Evolutionary conservation across 352 stramenopile genomes (phyloP), one percentile per base, ranked within the genome.

Genomic region (Pythium brassicae): DNA sequence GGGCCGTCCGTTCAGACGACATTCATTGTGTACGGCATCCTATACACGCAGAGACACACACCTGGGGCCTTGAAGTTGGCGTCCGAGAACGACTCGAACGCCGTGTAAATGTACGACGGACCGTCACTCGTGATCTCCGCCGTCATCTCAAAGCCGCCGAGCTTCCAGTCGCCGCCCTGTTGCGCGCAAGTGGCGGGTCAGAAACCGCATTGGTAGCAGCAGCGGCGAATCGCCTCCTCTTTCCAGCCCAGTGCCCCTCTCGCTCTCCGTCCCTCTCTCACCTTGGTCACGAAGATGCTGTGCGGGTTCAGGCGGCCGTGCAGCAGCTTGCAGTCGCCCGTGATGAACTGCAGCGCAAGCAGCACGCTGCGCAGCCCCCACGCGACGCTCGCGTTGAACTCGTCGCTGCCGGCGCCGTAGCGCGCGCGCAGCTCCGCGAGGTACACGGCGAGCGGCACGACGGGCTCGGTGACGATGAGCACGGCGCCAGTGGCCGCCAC

Each of bases 331-430:
- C 93, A 97, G 67, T 97, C 92, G 20, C 83, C 76, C 52, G 96
- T 97, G 37, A 99, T 75, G 65, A 99, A 99, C 49, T 91, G 79
- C 19, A 99, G 73, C 25, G 87, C 94, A 42, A 93, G 72, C 20
- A 99, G 69, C n/a, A 98, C 65, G 59, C 83, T 96, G 54, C 96
- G 83, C 39, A 98, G 63, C 0, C 95, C 95, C 95, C 95, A 99
- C 5, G 89, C 81, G 2, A 99, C 69, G 39, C 89, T 91, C 68
- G 94, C 89, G 14, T 76, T 58, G 65, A 92, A 88, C 54, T 89
- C 83, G 45, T 90, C 77, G 50, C 75, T 86, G 32, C 62, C 50
- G 32, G 43, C 58, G 57, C 76, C 69, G 61, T 91, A 83, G 55
- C 92, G 61, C 61, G 71, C 69, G 20, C 78, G 73, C 50, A 94